These are phyloP conservation scores for Suillus decipiens DNA, from an alignment of 768 basidiomycete genomes.

Conservation along the genomic window DNA sequence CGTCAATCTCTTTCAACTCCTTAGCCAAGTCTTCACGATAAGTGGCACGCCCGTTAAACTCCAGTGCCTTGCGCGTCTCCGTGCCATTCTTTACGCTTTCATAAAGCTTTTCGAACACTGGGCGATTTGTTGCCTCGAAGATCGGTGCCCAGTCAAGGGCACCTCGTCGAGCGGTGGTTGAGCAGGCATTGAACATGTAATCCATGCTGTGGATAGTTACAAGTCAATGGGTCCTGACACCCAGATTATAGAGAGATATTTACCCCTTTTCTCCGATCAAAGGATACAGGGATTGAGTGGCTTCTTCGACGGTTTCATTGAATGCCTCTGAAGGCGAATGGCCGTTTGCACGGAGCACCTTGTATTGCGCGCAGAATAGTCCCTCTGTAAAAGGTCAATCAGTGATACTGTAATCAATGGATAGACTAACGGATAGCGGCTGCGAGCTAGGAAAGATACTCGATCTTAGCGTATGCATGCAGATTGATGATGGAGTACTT, in stretches of 20 bases:
- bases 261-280: conserved; percentile 94
- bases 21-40: conserved; percentile 92
- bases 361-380: conserved; percentile 98
- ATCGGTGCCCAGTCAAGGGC: conserved; percentile 99
- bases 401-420: not conserved
- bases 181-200: conserved; percentile 99
- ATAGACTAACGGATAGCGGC: conserved; percentile 75
- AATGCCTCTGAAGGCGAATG: conserved; percentile 98
- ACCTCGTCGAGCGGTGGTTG: conserved; percentile 97
- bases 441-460: conserved; percentile 55
- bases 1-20: conserved; percentile 93
- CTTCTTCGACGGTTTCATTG: conserved; percentile 99
- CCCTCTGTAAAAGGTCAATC: conserved; percentile 60
- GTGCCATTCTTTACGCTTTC: conserved; percentile 92
- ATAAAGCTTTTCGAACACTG: conserved; percentile 94
- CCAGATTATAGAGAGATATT: conserved; percentile 22
- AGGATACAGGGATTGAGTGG: conserved; percentile 97
- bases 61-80: conserved; percentile 95
- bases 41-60: conserved; percentile 90
- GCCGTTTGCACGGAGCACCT: conserved; percentile 94
- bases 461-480: not conserved
- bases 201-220: conserved; percentile 69
- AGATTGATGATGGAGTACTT: not conserved
- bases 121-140: conserved; percentile 92
- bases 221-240: not conserved